phyloP scores from a whole-genome alignment of 2,329 filamentous ascomycete genomes.

The Sporothrix pallida region DNA sequence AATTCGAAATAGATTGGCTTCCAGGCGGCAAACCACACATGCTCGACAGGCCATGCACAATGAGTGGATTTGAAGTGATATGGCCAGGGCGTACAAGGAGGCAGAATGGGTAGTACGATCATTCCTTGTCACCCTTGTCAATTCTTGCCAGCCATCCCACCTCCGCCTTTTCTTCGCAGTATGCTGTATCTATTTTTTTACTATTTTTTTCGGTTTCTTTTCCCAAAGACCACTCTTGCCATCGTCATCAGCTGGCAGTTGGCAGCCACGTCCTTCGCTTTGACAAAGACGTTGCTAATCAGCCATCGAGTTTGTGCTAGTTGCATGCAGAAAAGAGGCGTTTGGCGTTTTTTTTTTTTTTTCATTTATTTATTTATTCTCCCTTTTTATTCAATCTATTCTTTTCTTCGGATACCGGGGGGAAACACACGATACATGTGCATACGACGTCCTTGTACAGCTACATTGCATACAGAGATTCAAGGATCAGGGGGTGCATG shows the following conservation, averaged over 20 bases:
- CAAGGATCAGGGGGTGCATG: neutral
- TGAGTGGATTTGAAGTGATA: no score
- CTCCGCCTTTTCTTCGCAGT: neutral
- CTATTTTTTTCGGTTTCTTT: no score
- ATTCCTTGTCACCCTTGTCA: neutral
- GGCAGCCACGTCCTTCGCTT: neutral
- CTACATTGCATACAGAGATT: neutral
- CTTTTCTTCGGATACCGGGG: neutral
- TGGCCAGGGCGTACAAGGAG: conserved; percentile 3
- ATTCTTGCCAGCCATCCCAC: neutral
- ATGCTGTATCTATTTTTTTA: no score
- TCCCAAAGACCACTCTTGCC: neutral
- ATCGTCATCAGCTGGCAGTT: conserved; percentile 13
- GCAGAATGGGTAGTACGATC: neutral
- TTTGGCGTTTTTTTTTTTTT: no score
- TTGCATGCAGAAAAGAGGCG: neutral
- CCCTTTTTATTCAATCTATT: no score
- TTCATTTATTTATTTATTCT: no score
- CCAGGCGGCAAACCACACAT: neutral
- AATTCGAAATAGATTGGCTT: conserved; percentile 7
- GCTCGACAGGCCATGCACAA: neutral
- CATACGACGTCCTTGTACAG: neutral
- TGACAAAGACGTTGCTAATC: conserved; percentile 20
- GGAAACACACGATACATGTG: neutral
- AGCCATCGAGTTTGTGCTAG: neutral